Percentiles rank a stretch among this genome's conserved stretches.
Conservation (phyloP, 495 filamentous ascomycete species). For the Daldinia grandis region DNA sequence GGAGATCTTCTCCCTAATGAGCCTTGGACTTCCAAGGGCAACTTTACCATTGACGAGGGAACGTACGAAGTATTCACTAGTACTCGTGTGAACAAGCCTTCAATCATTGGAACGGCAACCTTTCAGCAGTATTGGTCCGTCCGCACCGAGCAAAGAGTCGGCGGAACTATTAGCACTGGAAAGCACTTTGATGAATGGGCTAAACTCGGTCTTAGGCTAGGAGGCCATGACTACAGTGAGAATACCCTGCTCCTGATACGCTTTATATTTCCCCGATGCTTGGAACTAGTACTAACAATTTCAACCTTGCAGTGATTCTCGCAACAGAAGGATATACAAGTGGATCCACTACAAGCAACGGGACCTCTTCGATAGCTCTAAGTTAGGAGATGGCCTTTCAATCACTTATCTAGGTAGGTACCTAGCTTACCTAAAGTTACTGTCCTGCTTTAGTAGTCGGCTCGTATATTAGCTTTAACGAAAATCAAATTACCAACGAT, state of each 20-base stretch:
- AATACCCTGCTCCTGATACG: neutral
- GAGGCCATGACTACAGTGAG: constrained; percentile 60
- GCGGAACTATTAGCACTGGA: constrained; percentile 58
- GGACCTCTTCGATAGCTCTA: constrained; percentile 33
- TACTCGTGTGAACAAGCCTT: constrained; percentile 66
- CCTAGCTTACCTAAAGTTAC: neutral
- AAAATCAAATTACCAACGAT: neutral
- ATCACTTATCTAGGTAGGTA: neutral
- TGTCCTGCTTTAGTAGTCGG: neutral
- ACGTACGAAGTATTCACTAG: constrained; percentile 66
- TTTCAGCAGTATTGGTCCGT: constrained; percentile 72
- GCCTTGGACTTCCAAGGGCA: constrained; percentile 61
- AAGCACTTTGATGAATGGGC: constrained; percentile 70
- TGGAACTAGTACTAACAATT: neutral
- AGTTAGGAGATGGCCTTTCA: constrained; percentile 38
- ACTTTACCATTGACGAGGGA: constrained; percentile 62
- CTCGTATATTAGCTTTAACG: neutral
- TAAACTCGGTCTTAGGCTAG: constrained; percentile 57
- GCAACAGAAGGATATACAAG: constrained; percentile 66
- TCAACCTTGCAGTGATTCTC: constrained; percentile 54
- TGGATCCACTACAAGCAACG: constrained; percentile 35
- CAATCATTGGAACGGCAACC: constrained; percentile 66
- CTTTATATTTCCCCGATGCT: too few species aligned
- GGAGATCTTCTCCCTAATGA: constrained; percentile 63
- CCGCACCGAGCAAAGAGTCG: constrained; percentile 60